These are phyloP conservation scores for Arabis hirsuta DNA, from an alignment of 345 rosid species.

Conservation along the genomic window DNA sequence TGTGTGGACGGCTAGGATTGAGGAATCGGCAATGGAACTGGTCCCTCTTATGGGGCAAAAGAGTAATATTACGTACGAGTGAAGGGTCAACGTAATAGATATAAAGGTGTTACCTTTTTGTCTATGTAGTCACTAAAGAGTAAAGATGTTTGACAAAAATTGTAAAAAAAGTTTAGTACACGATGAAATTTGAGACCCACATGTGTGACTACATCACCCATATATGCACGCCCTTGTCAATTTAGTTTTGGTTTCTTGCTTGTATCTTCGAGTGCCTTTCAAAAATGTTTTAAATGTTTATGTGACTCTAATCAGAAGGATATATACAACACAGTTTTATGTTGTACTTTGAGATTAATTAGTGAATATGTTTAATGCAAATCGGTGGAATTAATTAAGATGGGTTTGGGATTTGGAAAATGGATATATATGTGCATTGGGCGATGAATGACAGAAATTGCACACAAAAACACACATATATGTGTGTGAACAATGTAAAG, in stretches of 20 bases:
- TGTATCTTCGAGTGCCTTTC: conserved; percentile 5
- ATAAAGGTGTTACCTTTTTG: conserved; percentile 39
- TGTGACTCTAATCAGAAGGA: conserved; percentile 16
- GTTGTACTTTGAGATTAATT: background rate
- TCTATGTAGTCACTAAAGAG: conserved; percentile 35
- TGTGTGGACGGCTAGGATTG: conserved; percentile 39
- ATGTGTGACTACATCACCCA: conserved; percentile 8
- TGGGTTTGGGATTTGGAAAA: conserved; percentile 25
- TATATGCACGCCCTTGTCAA: conserved; percentile 23
- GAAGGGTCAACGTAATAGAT: conserved; percentile 46
- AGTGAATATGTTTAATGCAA: background rate
- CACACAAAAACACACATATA: conserved; percentile 23
- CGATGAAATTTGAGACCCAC: conserved; percentile 34
- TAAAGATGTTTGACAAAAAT: conserved; percentile 35
- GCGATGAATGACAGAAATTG: conserved; percentile 9
- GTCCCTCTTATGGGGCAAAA: conserved; percentile 11
- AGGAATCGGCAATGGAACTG: background rate
- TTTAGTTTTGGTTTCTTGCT: background rate
- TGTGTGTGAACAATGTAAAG: conserved; percentile 33
- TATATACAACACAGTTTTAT: background rate
- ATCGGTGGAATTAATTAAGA: background rate
- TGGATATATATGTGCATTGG: conserved; percentile 24
- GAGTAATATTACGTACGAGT: conserved; percentile 28
- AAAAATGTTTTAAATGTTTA: background rate
- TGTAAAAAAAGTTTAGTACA: conserved; percentile 23